Conservation (phyloP, 2,329 filamentous ascomycete genomes). For the Didymosphaeria variabile region DNA sequence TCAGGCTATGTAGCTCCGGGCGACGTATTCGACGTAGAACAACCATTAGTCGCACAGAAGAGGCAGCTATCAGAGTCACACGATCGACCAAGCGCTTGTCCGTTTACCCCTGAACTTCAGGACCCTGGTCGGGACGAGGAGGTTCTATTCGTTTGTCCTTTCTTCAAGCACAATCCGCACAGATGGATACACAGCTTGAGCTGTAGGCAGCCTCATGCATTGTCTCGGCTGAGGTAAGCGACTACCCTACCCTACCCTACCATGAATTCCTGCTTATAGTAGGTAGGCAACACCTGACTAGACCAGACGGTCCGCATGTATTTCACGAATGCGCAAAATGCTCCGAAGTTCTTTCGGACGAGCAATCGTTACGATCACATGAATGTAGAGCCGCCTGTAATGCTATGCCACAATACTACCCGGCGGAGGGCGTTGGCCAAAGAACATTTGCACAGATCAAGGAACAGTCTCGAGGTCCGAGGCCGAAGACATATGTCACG, state of each 20-base stretch:
- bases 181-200: neutral
- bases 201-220: neutral
- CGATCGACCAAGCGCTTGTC: neutral
- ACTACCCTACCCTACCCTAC: neutral
- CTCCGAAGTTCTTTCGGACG: neutral
- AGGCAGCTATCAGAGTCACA: neutral
- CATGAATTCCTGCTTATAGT: neutral
- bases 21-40: neutral
- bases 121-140: neutral
- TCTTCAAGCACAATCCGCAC: conserved; percentile 16
- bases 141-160: conserved; percentile 11
- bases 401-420: neutral
- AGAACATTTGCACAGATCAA: neutral
- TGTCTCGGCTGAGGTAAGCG: conserved; percentile 8
- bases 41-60: neutral
- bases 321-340: conserved; percentile 1
- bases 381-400: neutral
- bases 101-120: neutral
- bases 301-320: neutral
- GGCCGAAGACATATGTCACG: neutral
- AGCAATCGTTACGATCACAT: neutral
- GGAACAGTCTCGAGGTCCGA: neutral
- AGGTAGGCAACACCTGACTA: neutral
- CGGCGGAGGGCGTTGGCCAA: neutral
- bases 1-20: neutral